Evolutionary conservation across 495 filamentous ascomycete species (phyloP).

Genomic region (Trichoderma orchidacearum): DNA sequence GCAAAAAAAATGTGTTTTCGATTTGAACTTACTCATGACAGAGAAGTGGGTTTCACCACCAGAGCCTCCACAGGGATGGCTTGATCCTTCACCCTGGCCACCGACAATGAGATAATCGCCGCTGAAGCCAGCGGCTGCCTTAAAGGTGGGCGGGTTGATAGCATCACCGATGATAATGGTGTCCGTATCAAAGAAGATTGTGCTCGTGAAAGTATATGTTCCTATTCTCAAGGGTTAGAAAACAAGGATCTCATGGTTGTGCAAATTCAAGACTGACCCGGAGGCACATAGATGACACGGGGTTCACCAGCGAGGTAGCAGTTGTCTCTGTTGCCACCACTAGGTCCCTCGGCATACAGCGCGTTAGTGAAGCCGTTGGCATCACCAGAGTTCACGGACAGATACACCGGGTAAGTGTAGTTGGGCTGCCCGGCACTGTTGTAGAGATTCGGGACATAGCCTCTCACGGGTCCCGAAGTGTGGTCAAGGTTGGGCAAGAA

Average conservation of each 20-base stretch:
- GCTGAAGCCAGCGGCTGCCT: constrained; percentile 36
- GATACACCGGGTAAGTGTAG: constrained; percentile 19
- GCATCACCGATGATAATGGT: constrained; percentile 58
- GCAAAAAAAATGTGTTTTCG: too few species aligned
- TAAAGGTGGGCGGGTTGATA: constrained; percentile 47
- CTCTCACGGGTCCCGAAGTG: constrained; percentile 10
- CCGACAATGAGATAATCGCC: constrained; percentile 20
- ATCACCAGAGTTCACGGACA: constrained; percentile 17
- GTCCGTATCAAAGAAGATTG: constrained; percentile 40
- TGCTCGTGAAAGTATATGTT: constrained; percentile 41
- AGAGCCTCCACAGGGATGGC: constrained; percentile 1
- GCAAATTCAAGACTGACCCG: not conserved
- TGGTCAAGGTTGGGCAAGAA: constrained; percentile 20
- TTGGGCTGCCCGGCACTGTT: constrained; percentile 8
- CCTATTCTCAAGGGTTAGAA: constrained; percentile 18
- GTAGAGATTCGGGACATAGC: constrained; percentile 23
- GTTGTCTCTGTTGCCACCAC: constrained; percentile 14
- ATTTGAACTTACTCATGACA: constrained; percentile 1
- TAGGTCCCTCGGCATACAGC: constrained; percentile 14
- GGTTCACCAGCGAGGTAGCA: constrained; percentile 29
- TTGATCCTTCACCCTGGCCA: constrained; percentile 27
- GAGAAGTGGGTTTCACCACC: constrained; percentile 4
- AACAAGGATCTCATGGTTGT: too few species aligned
- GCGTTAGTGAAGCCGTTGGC: constrained; percentile 20
- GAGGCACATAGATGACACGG: constrained; percentile 12